These are phyloP conservation scores for Hyphopichia khmerensis DNA, from an alignment of 1,139 yeast species.

Conservation along the genomic window DNA sequence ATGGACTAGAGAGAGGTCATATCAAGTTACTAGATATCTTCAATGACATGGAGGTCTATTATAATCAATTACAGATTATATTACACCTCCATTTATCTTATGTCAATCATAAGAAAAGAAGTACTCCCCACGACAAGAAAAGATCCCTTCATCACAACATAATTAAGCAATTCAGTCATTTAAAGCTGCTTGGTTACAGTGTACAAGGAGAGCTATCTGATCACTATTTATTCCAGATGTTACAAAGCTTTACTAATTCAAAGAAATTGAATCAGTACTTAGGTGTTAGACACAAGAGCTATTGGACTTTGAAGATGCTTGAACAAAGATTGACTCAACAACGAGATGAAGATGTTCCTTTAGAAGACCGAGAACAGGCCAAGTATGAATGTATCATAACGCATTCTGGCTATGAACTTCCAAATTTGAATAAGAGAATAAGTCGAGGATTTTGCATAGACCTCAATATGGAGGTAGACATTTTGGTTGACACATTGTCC, in stretches of 20 bases:
- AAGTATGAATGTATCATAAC: conserved; percentile 29
- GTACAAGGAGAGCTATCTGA: conserved; percentile 30
- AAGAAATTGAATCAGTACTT: conserved; percentile 14
- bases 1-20: conserved; percentile 32
- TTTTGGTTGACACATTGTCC: conserved; percentile 19
- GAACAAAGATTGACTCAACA: conserved; percentile 15
- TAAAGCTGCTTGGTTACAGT: conserved; percentile 36
- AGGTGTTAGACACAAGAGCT: conserved; percentile 15
- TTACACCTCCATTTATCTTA: conserved; percentile 18
- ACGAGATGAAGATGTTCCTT: neutral
- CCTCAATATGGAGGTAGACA: conserved; percentile 47
- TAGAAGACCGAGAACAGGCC: neutral
- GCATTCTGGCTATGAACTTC: conserved; percentile 15
- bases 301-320: conserved; percentile 25
- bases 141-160: neutral
- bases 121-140: neutral
- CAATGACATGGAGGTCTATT: conserved; percentile 22
- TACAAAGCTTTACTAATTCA: conserved; percentile 16
- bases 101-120: neutral
- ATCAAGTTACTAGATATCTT: conserved; percentile 23
- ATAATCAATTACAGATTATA: conserved; percentile 43
- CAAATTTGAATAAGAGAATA: conserved; percentile 11
- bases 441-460: conserved; percentile 42
- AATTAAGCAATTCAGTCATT: conserved; percentile 18
- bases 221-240: conserved; percentile 15